These are phyloP conservation scores for Taxillus chinensis DNA, from an alignment of 164 flowering plant species.

Conservation along the genomic window DNA sequence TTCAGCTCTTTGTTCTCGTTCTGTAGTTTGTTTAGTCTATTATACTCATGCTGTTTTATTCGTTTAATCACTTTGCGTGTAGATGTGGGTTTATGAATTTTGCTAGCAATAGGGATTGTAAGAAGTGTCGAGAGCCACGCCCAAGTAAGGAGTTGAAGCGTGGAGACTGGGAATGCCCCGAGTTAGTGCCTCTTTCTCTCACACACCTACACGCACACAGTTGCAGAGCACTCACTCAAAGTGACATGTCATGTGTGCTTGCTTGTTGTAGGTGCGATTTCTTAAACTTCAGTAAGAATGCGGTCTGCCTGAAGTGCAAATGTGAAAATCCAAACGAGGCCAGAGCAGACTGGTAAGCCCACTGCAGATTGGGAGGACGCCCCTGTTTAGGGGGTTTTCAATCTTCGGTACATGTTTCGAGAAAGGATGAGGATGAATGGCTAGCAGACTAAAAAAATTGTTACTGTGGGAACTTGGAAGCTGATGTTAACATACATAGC, in stretches of 20 bases:
- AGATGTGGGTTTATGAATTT: slow-evolving; percentile 84
- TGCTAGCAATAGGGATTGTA: slow-evolving; percentile 60
- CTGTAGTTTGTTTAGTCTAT: neutral
- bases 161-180: slow-evolving; percentile 93
- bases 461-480: too few species aligned
- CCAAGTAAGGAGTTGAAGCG: slow-evolving; percentile 53
- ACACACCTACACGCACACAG: neutral
- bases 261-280: slow-evolving; percentile 58
- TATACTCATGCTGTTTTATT: neutral
- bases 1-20: neutral
- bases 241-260: neutral
- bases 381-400: too few species aligned
- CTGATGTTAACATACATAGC: too few species aligned
- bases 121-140: slow-evolving; percentile 48
- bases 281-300: slow-evolving; percentile 55
- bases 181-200: slow-evolving; percentile 36
- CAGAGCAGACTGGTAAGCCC: neutral
- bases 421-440: too few species aligned
- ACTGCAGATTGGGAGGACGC: too few species aligned
- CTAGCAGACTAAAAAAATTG: too few species aligned
- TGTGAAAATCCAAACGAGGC: slow-evolving; percentile 35
- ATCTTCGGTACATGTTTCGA: too few species aligned
- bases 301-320: slow-evolving; percentile 53
- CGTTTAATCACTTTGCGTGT: slow-evolving; percentile 2
- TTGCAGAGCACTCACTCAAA: neutral